Conservation (phyloP, 2,329 filamentous ascomycete species). For the Fusarium sacchari region DNA sequence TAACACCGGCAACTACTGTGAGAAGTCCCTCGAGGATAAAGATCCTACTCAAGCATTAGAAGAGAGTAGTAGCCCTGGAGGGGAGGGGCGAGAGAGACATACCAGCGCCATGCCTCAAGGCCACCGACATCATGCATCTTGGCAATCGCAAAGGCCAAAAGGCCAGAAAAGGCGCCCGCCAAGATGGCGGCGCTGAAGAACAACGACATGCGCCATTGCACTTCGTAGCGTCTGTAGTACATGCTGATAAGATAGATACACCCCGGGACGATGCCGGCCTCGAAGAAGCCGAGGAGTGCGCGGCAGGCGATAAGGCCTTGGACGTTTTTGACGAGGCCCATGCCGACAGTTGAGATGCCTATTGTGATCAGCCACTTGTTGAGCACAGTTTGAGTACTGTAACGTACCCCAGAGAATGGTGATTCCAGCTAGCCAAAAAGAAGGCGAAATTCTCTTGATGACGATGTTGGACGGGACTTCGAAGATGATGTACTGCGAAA, state of each 20-base stretch:
- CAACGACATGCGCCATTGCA: constrained; percentile 5
- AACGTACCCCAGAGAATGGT: constrained; percentile 2
- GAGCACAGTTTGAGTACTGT: too few species aligned
- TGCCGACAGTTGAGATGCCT: not conserved
- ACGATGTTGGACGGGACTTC: constrained; percentile 24
- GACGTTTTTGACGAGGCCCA: not conserved
- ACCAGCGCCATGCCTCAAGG: constrained; percentile 7
- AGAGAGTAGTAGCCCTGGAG: too few species aligned
- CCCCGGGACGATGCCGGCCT: not conserved
- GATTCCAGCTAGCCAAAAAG: not conserved
- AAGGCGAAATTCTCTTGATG: constrained; percentile 11
- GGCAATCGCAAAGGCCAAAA: not conserved
- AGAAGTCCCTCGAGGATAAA: constrained; percentile 76
- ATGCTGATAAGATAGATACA: constrained; percentile 10
- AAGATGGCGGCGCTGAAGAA: not conserved
- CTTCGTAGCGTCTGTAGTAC: constrained; percentile 12
- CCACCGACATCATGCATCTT: constrained; percentile 14
- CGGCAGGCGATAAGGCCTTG: not conserved
- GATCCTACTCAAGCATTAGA: constrained; percentile 54
- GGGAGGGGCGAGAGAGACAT: not conserved
- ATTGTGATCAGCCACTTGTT: too few species aligned
- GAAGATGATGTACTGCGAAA: not conserved
- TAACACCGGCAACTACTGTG: constrained; percentile 72
- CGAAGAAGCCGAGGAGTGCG: not conserved
- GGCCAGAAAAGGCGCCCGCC: not conserved